Evolutionary conservation across 148 eudicot genomes (phyloP).

Genomic region (Vaccinium darrowii): DNA sequence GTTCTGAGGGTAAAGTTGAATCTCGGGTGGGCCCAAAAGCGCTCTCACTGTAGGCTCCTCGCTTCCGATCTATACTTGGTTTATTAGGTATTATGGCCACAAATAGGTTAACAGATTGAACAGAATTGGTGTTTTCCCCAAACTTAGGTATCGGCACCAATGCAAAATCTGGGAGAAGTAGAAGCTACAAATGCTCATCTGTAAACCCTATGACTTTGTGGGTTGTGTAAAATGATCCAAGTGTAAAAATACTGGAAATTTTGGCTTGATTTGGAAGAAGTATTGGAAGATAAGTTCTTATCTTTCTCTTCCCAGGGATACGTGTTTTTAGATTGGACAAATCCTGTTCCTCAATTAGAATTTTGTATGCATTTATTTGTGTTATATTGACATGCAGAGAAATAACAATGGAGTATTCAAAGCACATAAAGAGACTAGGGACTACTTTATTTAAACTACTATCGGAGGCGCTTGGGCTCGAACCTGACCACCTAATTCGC

Average conservation of each 20-base stretch:
- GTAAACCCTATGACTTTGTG: background rate
- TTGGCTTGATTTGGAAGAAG: background rate
- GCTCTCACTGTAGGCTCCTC: no score
- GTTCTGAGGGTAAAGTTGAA: no score
- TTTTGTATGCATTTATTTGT: background rate
- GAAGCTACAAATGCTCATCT: background rate
- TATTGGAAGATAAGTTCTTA: background rate
- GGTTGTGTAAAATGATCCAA: background rate
- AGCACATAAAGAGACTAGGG: slow-evolving; percentile 15
- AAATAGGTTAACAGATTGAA: background rate
- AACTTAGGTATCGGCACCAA: background rate
- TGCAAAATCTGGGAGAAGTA: background rate
- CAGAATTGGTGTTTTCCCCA: background rate
- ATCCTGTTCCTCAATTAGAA: background rate
- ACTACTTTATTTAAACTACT: slow-evolving; percentile 18
- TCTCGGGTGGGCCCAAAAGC: no score
- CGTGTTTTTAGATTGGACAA: background rate
- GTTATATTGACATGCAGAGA: slow-evolving; percentile 9
- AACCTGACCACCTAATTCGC: slow-evolving; percentile 10
- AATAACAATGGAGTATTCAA: slow-evolving; percentile 14
- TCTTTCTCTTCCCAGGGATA: background rate
- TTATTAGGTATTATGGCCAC: background rate
- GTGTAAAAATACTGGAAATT: background rate
- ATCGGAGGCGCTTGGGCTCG: slow-evolving; percentile 27
- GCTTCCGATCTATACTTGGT: background rate